phyloP scores from a whole-genome alignment of 768 basidiomycete species.

The Amanita rubescens region DNA sequence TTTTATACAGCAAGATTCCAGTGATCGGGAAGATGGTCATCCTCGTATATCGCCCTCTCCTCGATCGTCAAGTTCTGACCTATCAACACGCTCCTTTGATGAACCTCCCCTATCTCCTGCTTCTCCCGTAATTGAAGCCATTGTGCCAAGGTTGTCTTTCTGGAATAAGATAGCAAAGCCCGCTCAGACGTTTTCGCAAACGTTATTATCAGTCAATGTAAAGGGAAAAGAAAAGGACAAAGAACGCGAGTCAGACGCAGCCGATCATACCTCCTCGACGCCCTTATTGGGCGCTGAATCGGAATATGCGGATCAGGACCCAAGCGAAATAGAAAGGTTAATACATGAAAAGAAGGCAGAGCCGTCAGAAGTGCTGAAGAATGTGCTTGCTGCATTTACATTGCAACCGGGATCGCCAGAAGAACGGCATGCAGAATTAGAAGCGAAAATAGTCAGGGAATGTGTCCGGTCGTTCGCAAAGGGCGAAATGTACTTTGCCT shows the following conservation, averaged over 20 bases:
- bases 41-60: constrained; percentile 26
- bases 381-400: constrained; percentile 53
- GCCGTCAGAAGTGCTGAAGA: constrained; percentile 46
- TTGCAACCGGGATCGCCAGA: constrained; percentile 55
- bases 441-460: constrained; percentile 77
- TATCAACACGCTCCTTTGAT: constrained; percentile 51
- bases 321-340: constrained; percentile 33
- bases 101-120: constrained; percentile 37
- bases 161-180: constrained; percentile 61
- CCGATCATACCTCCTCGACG: not conserved
- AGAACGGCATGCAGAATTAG: constrained; percentile 68
- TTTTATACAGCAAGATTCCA: not conserved
- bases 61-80: constrained; percentile 39
- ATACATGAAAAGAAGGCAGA: constrained; percentile 39
- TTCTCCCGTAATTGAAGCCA: constrained; percentile 51
- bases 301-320: constrained; percentile 23
- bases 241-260: not conserved
- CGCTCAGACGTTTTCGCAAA: constrained; percentile 11
- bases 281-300: constrained; percentile 12
- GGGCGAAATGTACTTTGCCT: constrained; percentile 88
- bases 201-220: not conserved
- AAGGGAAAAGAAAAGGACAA: constrained; percentile 1
- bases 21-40: constrained; percentile 11
- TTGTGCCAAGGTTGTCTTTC: constrained; percentile 65
- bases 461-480: constrained; percentile 69